Evolutionary conservation across 345 rosid species (phyloP).

Genomic region (Microthlaspi erraticum): DNA sequence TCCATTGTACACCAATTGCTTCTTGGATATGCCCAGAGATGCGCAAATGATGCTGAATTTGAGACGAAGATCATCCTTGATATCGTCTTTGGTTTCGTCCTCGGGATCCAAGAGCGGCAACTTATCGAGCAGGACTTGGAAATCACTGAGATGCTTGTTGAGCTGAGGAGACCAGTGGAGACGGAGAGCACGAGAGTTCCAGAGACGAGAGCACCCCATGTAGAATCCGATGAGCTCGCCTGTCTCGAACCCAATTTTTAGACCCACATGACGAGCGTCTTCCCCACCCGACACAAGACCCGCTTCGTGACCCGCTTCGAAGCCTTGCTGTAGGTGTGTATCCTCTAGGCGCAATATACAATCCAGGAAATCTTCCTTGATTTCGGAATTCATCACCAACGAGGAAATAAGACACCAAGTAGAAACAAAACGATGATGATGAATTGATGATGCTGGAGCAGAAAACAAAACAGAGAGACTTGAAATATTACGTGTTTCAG

Average conservation of each 20-base stretch:
- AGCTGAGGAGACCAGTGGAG: constrained; percentile 59
- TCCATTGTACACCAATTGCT: constrained; percentile 66
- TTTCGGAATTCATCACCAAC: constrained; percentile 7
- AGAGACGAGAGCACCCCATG: constrained; percentile 70
- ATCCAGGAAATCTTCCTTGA: constrained; percentile 57
- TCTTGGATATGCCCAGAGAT: constrained; percentile 56
- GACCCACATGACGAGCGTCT: constrained; percentile 55
- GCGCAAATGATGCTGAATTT: constrained; percentile 73
- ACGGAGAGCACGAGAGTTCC: constrained; percentile 65
- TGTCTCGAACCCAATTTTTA: constrained; percentile 69
- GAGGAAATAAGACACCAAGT: neutral
- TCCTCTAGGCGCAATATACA: constrained; percentile 63
- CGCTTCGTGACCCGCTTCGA: constrained; percentile 54
- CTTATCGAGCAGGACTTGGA: constrained; percentile 61
- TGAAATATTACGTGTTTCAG: too few relatives aligned
- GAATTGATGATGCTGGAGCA: too few relatives aligned
- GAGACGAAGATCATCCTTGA: constrained; percentile 60
- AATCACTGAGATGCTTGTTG: constrained; percentile 60
- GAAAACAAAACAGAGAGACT: too few relatives aligned
- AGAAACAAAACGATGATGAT: neutral
- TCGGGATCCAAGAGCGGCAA: constrained; percentile 69
- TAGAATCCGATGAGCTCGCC: constrained; percentile 88
- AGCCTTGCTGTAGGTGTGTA: constrained; percentile 66
- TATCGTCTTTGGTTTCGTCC: constrained; percentile 64
- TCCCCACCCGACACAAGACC: constrained; percentile 64